phyloP scores from a whole-genome alignment of 805 yeast species.

The Maudiozyma bulderi region DNA sequence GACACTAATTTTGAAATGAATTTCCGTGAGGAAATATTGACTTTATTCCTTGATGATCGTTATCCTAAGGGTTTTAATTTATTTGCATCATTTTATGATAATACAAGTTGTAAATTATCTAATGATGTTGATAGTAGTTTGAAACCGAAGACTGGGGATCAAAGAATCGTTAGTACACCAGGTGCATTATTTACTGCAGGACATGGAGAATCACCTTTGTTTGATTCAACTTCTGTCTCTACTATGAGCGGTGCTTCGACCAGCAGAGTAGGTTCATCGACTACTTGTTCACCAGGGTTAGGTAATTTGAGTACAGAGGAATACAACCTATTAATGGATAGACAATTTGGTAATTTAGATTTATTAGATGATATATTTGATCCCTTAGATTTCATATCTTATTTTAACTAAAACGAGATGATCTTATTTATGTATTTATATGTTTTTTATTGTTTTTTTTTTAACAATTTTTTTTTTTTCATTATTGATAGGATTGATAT shows the following conservation, averaged over 20 bases:
- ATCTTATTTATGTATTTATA: too few species aligned
- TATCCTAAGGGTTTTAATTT: constrained; percentile 11
- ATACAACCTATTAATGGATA: constrained; percentile 1
- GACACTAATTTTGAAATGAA: constrained; percentile 9
- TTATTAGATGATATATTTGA: constrained; percentile 21
- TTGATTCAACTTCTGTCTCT: background rate
- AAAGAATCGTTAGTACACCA: background rate
- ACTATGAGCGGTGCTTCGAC: background rate
- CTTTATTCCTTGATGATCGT: constrained; percentile 9
- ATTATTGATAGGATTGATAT: background rate
- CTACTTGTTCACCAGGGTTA: background rate
- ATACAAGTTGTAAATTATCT: constrained; percentile 12
- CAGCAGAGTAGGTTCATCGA: background rate
- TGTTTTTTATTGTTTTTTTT: too few species aligned
- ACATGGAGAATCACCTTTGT: background rate
- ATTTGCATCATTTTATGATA: constrained; percentile 22
- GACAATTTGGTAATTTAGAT: constrained; percentile 7
- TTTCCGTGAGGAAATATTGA: constrained; percentile 10
- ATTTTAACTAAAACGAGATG: constrained; percentile 6
- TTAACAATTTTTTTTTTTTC: too few species aligned
- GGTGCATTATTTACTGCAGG: background rate
- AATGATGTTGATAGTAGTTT: constrained; percentile 8
- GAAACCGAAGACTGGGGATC: background rate
- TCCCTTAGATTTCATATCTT: constrained; percentile 22
- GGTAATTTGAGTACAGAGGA: background rate